Evolutionary conservation across 345 rosid genomes (phyloP), one percentile per base, ranked within the genome.

Genomic region (Eucalyptus regnans): DNA sequence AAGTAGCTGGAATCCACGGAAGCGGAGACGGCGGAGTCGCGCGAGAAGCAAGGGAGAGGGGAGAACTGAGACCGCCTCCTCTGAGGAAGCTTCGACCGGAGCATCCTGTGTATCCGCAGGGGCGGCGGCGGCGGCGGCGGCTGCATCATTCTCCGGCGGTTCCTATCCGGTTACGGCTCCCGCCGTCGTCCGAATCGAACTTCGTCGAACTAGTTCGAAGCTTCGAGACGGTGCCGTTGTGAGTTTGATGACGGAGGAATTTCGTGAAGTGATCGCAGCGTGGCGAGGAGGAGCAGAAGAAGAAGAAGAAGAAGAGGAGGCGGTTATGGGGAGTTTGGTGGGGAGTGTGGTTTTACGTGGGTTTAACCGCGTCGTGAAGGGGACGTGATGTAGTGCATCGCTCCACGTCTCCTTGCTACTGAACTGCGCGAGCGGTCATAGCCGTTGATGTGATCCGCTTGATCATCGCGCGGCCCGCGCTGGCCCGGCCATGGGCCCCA

Each of bases 11-110:
- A 93, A 88, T 90, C 93, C 16, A 88, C 88, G 50, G 93, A 93
- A 81, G 88, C 89, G 44, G 94, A 91, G 51, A 87, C 89, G 51
- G 51, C 37, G 41, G 90, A 89, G 68, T 27, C 12, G 68, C 71
- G 50, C 37, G 91, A 87, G 86, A 91, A 43, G 25, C 88, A 76
- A 64, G 88, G 37, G 20, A 88, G 46, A 56, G 91, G 54, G 56
- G 95, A 93, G 90, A 94, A 91, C 87, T 91, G 92, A 44, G 92
- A 88, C 50, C 94, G 94, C 87, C 91, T 92, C 88, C 92, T 89
- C 88, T 93, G 96, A 48, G 93, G 91, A 51, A 89, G 94, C 88
- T 91, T 93, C 79, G 97, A 94, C 4, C 96, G 94, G 89, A 92
- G 91, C 92, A 94, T 95, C 94, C 90, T 93, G 90, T 89, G 89